These are phyloP conservation scores for Aspergillus sp. DNA, from an alignment of 2,329 filamentous ascomycete species.

Conservation along the genomic window DNA sequence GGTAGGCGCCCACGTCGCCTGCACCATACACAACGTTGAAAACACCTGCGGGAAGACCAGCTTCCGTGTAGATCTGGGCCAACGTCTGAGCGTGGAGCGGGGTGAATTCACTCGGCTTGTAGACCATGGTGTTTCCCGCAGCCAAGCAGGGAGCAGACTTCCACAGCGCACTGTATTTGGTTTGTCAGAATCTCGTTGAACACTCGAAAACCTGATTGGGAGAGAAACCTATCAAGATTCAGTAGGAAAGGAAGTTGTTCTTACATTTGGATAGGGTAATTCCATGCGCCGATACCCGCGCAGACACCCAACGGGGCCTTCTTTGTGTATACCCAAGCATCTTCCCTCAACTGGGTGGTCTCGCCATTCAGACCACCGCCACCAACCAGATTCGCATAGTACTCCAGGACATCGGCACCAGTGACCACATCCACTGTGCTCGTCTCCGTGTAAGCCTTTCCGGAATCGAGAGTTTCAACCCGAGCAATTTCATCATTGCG, in stretches of 20 bases:
- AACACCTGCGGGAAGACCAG: constrained; percentile 76
- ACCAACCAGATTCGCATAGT: constrained; percentile 78
- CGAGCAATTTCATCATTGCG: constrained; percentile 78
- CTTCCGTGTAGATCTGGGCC: constrained; percentile 74
- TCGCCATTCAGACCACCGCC: constrained; percentile 79
- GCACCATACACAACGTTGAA: constrained; percentile 86
- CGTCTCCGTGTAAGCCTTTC: constrained; percentile 83
- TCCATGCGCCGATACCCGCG: constrained; percentile 86
- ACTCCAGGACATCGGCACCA: constrained; percentile 82
- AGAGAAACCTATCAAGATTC: too few species aligned
- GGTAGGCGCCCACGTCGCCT: constrained; percentile 72
- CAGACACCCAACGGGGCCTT: constrained; percentile 83
- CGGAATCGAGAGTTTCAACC: constrained; percentile 81
- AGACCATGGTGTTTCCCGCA: constrained; percentile 86
- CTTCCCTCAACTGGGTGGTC: constrained; percentile 69
- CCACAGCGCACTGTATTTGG: constrained; percentile 65
- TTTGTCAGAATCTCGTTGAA: constrained; percentile 7
- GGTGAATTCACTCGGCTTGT: constrained; percentile 86
- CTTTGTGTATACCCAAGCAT: constrained; percentile 79
- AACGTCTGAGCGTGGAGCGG: constrained; percentile 77
- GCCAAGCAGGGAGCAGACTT: constrained; percentile 84
- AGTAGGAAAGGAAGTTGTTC: not conserved
- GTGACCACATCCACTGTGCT: constrained; percentile 80
- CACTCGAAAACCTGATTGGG: too few species aligned
- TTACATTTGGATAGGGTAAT: constrained; percentile 83